Base-by-base conservation (phyloP, 306 rosid species). In the Dalbergia cochinchinensis region DNA sequence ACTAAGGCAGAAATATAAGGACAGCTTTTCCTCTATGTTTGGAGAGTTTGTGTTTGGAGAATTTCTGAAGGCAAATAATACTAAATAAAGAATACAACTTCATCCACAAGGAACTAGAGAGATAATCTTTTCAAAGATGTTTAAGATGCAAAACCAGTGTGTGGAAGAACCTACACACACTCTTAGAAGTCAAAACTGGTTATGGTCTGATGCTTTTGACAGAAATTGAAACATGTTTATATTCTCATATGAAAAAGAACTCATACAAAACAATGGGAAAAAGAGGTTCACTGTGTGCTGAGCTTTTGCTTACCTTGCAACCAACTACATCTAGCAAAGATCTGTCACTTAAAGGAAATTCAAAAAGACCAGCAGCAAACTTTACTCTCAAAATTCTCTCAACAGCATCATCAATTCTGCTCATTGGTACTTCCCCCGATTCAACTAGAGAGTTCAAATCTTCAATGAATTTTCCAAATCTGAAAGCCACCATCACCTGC, bases 371-470 rank as follows among this genome's bases (percentile, higher is more conserved):
- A 15, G 97, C 88, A 44, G 82, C 88, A 41, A 92, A 91, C 84
- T 94, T 94, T 74, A 94, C 97, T 90, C 97, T 88, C 73, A 94
- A 87, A 77, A 92, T 91, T 65, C 95, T 79, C 79, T 90, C 97
- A 83, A 91, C 94, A 19, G 97, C 92, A 58, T 94, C 95, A 80
- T 94, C 90, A 45, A 92, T 90, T 85, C 97, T 90, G 71, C 89
- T 79, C 69, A 87, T 78, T 22, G 91, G 81, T 57, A 94, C 77
- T 69, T 88, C 79, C 78, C 95, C 95, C 6, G 92, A 86, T 86
- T 89, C 86, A 47, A 92, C 88, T 59, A 92, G 86, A 74, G 65
- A 86, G 69, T 85, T 81, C 76, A 94, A 74, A 26, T 85, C 88
- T 65, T 84, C 69, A 71, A 91, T 51, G 78, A 94, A 92, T 47